Evolutionary conservation across 371 early-diverging fungal species (phyloP), one percentile per base, ranked within the genome.

Genomic region (Lichtheimia corymbifera): DNA sequence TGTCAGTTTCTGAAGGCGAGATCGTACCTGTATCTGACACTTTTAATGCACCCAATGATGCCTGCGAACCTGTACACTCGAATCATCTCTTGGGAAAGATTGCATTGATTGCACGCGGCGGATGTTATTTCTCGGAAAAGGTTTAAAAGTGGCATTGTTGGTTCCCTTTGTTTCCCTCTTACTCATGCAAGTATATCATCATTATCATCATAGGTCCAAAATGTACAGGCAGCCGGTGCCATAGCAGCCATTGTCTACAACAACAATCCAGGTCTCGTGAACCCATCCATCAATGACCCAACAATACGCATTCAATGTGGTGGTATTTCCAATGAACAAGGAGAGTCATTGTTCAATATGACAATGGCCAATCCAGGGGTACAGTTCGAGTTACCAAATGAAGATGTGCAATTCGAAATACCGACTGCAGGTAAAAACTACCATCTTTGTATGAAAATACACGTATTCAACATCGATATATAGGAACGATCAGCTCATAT

Each of bases 151-250:
- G 11, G 2, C 5, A 35, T 11, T 28, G 28, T n/a, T n/a, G 28
- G 9, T 35, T 11, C 28, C 4, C 28, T 28, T 28, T 28, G 0
- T 28, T 6, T 11, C 9, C 35, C 9, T 9, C 11, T 35, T 35
- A 9, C 35, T 35, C 11, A 35, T 35, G 2, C 11, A 6, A 35
- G 9, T 35, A 11, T 28, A 6, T 66, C 18, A 42, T 44, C 4
- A 15, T 66, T 42, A 42, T 44, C 4, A 15, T 17, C 18, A 27
- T 28, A 89, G 78, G 72, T 75, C 1, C 1, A 53, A 5, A 74
- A 76, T 61, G 88, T 88, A 3, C 70, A 76, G 35, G 50, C 60
- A 1, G 86, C 88, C 17, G 92, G 92, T 47, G 92, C 91, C 13
- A 55, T 74, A 20, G 91, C 74, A 14, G 80, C 84, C 1, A 47